Evolutionary conservation across 2,329 filamentous ascomycete species (phyloP), one percentile per base, ranked within the genome.

Genomic region (Ophiocordyceps robertsii): DNA sequence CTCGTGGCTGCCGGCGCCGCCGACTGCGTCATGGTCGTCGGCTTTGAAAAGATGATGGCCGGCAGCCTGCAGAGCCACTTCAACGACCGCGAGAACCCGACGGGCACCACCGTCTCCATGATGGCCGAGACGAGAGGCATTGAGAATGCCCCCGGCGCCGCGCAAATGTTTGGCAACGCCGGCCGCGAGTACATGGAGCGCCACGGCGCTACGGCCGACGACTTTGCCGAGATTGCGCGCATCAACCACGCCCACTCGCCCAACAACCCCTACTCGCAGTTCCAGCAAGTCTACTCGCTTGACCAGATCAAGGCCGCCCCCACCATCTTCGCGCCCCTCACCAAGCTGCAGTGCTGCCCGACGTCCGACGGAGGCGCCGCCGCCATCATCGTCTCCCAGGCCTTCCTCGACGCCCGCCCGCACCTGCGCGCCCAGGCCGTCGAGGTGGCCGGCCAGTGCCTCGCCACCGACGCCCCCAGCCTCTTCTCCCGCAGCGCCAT

Each of bases 301-400:
- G 84, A 95, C 29, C 81, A 96, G 64, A 72, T 96, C 59, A 63
- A 86, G 57, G 69, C 81, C 32, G 68, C 85, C 0, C 70, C 85
- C 46, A 84, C 79, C 73, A 85, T 96, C 62, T 80, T 86, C 65
- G 77, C 78, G 49, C 90, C 90, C 14, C 73, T 96, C 43, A 96
- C 92, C 45, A 96, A 95, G 66, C 80, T 96, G n/a, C 92, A 96
- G 68, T 96, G 90, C 74, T 95, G 90, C 65, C 90, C 92, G 1
- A 96, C 90, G 1, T 94, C 87, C 0, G 92, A 96, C 62, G 90
- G 90, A 39, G 85, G 82, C 38, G 90, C 88, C 1, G 88, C 92
- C 1, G 86, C 85, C 13, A 81, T 96, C 29, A 68, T 98, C 41
- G 88, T 95, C 43, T 94, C 87, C 0, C 82, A 95, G 64, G 75